Percentiles rank a stretch among this genome's conserved stretches.
phyloP scores from a whole-genome alignment of 2,329 filamentous ascomycete species.

The Alternaria consortialis region DNA sequence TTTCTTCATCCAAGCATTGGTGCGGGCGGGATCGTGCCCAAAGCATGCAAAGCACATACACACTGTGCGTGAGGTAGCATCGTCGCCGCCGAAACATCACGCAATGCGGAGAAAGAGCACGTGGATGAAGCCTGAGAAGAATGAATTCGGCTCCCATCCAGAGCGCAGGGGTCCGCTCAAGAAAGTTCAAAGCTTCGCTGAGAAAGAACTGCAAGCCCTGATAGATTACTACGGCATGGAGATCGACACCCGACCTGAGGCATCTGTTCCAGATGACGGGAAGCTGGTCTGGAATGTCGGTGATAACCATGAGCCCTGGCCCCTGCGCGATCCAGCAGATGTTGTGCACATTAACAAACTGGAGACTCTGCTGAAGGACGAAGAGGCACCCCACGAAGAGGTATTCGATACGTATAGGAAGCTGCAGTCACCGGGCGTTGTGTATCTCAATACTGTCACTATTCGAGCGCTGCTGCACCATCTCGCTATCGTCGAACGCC shows the following conservation, averaged over 20 bases:
- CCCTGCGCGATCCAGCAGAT: constrained; percentile 43
- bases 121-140: constrained; percentile 9
- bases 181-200: constrained; percentile 44
- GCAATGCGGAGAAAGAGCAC: constrained; percentile 32
- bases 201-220: constrained; percentile 58
- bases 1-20: constrained; percentile 63
- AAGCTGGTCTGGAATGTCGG: constrained; percentile 44
- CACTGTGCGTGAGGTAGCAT: constrained; percentile 18
- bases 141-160: constrained; percentile 17
- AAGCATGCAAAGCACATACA: constrained; percentile 55
- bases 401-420: constrained; percentile 63
- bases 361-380: constrained; percentile 54
- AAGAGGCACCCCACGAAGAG: constrained; percentile 55
- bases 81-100: constrained; percentile 13
- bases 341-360: constrained; percentile 46
- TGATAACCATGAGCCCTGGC: constrained; percentile 46
- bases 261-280: constrained; percentile 45
- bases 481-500: constrained; percentile 70
- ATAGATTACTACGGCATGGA: constrained; percentile 58
- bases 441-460: constrained; percentile 59
- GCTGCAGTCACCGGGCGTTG: constrained; percentile 63
- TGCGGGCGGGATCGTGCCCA: constrained; percentile 61
- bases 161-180: constrained; percentile 31
- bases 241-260: constrained; percentile 28
- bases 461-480: constrained; percentile 73